Evolutionary conservation across 2,329 filamentous ascomycete species (phyloP).

Genomic region (Exophiala lecanii-corni): DNA sequence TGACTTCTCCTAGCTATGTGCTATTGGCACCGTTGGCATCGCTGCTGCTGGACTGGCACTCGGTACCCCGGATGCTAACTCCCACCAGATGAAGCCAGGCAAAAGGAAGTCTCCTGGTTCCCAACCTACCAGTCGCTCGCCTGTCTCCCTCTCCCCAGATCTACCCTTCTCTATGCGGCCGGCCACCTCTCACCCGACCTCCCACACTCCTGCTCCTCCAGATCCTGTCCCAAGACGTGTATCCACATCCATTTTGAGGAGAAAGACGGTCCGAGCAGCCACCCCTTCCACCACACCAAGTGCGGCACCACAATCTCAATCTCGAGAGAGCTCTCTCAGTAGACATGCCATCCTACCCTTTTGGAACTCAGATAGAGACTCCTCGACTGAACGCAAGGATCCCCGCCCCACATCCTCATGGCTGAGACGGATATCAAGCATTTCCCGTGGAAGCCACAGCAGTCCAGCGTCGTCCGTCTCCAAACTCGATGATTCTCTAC

Average conservation of each 20-base stretch:
- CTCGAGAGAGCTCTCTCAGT: constrained; percentile 25
- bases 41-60: constrained; percentile 56
- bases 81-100: constrained; percentile 22
- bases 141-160: constrained; percentile 23
- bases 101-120: constrained; percentile 37
- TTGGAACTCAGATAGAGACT: constrained; percentile 21
- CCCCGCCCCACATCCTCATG: constrained; percentile 21
- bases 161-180: constrained; percentile 30
- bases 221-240: constrained; percentile 17
- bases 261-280: constrained; percentile 10
- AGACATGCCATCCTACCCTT: constrained; percentile 21
- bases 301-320: constrained; percentile 16
- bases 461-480: constrained; percentile 30
- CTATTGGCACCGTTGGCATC: constrained; percentile 58
- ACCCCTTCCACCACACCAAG: constrained; percentile 11
- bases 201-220: constrained; percentile 9
- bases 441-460: constrained; percentile 14
- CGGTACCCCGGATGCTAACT: constrained; percentile 43
- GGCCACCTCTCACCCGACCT: constrained; percentile 20
- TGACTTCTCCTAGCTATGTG: constrained; percentile 51
- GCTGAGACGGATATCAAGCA: constrained; percentile 25
- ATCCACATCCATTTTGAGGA: constrained; percentile 17
- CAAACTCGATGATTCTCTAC: constrained; percentile 14
- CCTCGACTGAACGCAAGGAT: constrained; percentile 20
- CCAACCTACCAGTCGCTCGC: constrained; percentile 24